Evolutionary conservation across 2,329 filamentous ascomycete genomes (phyloP).

Genomic region (Xylaria hypoxylon): DNA sequence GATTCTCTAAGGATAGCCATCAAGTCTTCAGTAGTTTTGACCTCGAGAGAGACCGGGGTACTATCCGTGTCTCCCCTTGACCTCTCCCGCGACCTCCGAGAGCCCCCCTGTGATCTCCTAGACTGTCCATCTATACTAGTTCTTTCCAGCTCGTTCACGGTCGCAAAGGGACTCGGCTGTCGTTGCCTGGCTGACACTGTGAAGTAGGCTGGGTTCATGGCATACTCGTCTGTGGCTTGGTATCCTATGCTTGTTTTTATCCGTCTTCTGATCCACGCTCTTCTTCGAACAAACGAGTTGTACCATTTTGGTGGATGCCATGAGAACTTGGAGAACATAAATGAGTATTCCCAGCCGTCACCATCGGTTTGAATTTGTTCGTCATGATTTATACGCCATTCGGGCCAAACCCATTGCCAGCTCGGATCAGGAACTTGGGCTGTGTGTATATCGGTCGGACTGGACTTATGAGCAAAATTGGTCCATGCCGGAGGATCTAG

Average conservation of each 20-base stretch:
- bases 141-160: slow-evolving; percentile 53
- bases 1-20: slow-evolving; percentile 75
- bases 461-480: slow-evolving; percentile 71
- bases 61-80: slow-evolving; percentile 52
- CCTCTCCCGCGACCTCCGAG: slow-evolving; percentile 51
- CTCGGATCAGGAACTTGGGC: slow-evolving; percentile 94
- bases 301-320: slow-evolving; percentile 96
- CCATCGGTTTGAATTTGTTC: slow-evolving; percentile 77
- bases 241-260: slow-evolving; percentile 68
- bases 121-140: slow-evolving; percentile 43
- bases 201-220: slow-evolving; percentile 83
- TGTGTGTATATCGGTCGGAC: slow-evolving; percentile 78
- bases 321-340: slow-evolving; percentile 81
- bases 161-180: slow-evolving; percentile 55
- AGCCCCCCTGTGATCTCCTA: slow-evolving; percentile 50
- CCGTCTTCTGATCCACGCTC: slow-evolving; percentile 87
- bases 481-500: slow-evolving; percentile 91
- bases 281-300: slow-evolving; percentile 90
- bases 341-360: slow-evolving; percentile 96
- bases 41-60: slow-evolving; percentile 58
- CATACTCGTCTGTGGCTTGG: slow-evolving; percentile 67
- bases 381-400: slow-evolving; percentile 76
- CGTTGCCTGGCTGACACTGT: slow-evolving; percentile 69
- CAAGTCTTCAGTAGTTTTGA: slow-evolving; percentile 74
- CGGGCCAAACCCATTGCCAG: slow-evolving; percentile 87